These are phyloP conservation scores for Gossypium stocksii DNA, from an alignment of 345 rosid genomes.

Conservation along the genomic window DNA sequence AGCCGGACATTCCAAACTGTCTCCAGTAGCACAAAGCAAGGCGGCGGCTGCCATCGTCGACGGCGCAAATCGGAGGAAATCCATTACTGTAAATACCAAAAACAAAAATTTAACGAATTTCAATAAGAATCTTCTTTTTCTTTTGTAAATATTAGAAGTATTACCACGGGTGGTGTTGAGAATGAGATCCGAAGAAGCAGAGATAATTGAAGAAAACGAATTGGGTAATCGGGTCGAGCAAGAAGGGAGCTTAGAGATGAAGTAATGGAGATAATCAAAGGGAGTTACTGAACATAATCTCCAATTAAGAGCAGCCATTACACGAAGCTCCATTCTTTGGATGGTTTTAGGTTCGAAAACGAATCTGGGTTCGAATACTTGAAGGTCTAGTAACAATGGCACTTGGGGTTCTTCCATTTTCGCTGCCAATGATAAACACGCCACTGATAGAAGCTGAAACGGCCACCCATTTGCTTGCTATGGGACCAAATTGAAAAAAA, in stretches of 20 bases:
- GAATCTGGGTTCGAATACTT: constrained; percentile 46
- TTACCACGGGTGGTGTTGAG: constrained; percentile 53
- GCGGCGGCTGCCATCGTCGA: neutral
- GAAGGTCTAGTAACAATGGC: constrained; percentile 52
- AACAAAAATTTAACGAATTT: no score
- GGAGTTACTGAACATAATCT: constrained; percentile 50
- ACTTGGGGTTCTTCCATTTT: constrained; percentile 55
- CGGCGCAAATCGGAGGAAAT: neutral
- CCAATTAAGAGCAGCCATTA: constrained; percentile 53
- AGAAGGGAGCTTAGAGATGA: constrained; percentile 34
- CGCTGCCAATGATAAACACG: constrained; percentile 64
- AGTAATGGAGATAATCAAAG: constrained; percentile 46
- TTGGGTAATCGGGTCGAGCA: constrained; percentile 18
- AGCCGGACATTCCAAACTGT: neutral
- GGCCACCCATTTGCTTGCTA: constrained; percentile 46
- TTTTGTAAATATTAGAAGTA: neutral
- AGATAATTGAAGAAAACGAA: constrained; percentile 21
- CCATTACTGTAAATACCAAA: neutral
- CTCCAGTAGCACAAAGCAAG: neutral
- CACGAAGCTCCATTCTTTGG: constrained; percentile 56
- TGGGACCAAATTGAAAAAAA: neutral
- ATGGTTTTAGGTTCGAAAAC: constrained; percentile 48
- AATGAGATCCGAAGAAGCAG: constrained; percentile 46
- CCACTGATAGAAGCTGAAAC: constrained; percentile 64
- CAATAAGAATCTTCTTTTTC: no score